phyloP scores from a whole-genome alignment of 495 filamentous ascomycete species.

The Neurospora sp. region DNA sequence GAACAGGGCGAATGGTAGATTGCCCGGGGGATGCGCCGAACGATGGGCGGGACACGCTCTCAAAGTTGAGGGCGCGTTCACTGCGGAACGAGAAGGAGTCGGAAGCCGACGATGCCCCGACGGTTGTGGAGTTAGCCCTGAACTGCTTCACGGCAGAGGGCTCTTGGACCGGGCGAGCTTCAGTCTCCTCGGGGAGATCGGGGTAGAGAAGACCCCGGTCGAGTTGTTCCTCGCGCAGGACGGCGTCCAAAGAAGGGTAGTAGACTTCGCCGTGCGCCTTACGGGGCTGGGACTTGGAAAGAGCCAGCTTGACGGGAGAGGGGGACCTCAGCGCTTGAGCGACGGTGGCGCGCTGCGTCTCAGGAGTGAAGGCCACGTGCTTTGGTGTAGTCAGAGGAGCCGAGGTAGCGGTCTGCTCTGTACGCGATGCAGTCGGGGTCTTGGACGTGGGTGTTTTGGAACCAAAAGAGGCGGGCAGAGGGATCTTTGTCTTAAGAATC shows the following conservation, averaged over 20 bases:
- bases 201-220: constrained; percentile 32
- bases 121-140: constrained; percentile 13
- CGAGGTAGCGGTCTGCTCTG: constrained; percentile 34
- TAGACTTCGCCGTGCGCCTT: constrained; percentile 21
- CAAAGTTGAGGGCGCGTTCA: constrained; percentile 46
- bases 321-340: constrained; percentile 29
- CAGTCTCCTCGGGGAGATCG: constrained; percentile 20
- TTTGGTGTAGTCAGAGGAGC: constrained; percentile 41
- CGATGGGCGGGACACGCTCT: constrained; percentile 22
- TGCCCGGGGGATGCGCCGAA: constrained; percentile 43
- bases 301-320: constrained; percentile 38
- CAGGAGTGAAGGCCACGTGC: constrained; percentile 39
- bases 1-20: constrained; percentile 46
- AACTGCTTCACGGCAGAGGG: constrained; percentile 3
- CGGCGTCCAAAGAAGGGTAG: constrained; percentile 25
- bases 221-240: constrained; percentile 14
- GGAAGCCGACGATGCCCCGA: constrained; percentile 27
- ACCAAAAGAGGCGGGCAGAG: constrained; percentile 20
- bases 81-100: constrained; percentile 51
- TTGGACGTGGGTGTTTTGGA: constrained; percentile 22
- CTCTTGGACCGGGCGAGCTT: constrained; percentile 12
- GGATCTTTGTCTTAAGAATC: constrained; percentile 31
- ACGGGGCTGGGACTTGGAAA: constrained; percentile 24
- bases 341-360: constrained; percentile 25
- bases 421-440: constrained; percentile 24